Percentiles rank a stretch among this genome's conserved stretches.
phyloP scores from a whole-genome alignment of 2,329 filamentous ascomycete species.

The Xylariomycetidae sp. region DNA sequence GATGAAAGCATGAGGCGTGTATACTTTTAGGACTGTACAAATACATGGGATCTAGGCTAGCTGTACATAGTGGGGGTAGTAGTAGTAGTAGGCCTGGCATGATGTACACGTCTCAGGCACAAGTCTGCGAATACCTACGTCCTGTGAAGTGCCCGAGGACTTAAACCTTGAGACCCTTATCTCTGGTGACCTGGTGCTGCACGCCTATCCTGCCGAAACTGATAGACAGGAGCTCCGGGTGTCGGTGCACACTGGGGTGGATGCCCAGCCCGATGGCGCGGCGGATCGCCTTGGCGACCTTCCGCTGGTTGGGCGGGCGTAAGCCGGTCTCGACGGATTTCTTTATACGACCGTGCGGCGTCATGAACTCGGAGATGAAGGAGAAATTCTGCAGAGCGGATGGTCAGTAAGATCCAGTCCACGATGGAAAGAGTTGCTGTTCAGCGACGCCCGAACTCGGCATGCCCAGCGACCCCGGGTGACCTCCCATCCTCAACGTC shows the following conservation, averaged over 20 bases:
- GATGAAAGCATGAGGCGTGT: conserved; percentile 45
- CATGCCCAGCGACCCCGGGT: no score
- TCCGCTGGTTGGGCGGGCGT: conserved; percentile 83
- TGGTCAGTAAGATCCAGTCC: no score
- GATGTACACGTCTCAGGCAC: no score
- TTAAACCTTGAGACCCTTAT: conserved; percentile 8
- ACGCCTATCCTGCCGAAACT: conserved; percentile 6
- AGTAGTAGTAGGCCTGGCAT: no score
- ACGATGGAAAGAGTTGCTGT: no score
- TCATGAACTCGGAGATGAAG: conserved; percentile 84
- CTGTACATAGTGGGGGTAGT: conserved; percentile 28
- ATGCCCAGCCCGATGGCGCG: conserved; percentile 83
- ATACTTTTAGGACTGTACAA: no score
- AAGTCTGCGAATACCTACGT: no score
- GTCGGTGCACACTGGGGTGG: conserved; percentile 83
- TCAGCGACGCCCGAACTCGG: no score
- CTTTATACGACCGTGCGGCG: conserved; percentile 77
- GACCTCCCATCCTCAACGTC: no score
- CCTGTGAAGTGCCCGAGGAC: no score
- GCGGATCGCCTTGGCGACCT: conserved; percentile 86
- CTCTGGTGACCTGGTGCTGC: conserved; percentile 13
- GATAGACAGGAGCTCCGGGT: conserved; percentile 69
- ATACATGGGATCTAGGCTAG: conserved; percentile 17
- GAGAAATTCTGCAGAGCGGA: conserved; percentile 88
- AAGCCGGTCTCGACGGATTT: conserved; percentile 71